Conservation (phyloP, 768 basidiomycete genomes). For the Auricularia cornea region DNA sequence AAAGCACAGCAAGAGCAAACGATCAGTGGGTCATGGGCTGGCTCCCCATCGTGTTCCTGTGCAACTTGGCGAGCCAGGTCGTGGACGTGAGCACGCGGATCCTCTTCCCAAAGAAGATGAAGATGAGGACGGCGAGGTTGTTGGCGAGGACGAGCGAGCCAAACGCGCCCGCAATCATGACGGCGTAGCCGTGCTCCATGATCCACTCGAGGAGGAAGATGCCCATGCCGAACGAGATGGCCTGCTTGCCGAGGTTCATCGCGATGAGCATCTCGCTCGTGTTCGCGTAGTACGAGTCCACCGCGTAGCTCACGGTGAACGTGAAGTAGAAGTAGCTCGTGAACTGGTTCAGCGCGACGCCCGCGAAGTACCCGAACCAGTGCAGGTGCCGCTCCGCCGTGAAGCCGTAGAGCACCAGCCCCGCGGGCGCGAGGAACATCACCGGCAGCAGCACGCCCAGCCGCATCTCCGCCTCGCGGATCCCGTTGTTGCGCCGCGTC, state of each 20-base stretch:
- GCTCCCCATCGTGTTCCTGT: not conserved
- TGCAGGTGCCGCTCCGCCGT: slow-evolving; percentile 4
- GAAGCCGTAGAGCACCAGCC: slow-evolving; percentile 2
- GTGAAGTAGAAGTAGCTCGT: slow-evolving; percentile 6
- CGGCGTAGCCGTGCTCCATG: slow-evolving; percentile 6
- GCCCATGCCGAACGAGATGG: slow-evolving; percentile 7
- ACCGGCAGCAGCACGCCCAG: slow-evolving; percentile 5
- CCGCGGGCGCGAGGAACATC: slow-evolving; percentile 4
- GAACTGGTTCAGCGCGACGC: slow-evolving; percentile 5
- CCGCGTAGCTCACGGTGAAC: slow-evolving; percentile 4
- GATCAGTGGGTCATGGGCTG: not conserved
- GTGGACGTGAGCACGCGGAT: slow-evolving; percentile 2
- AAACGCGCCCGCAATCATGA: slow-evolving; percentile 7
- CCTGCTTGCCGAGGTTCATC: slow-evolving; percentile 8
- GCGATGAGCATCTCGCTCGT: slow-evolving; percentile 4
- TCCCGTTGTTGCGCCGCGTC: slow-evolving; percentile 3
- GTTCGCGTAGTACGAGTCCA: slow-evolving; percentile 6
- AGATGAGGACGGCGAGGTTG: slow-evolving; percentile 5
- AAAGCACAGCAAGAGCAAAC: not conserved
- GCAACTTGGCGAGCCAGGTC: not conserved
- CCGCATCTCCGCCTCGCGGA: slow-evolving; percentile 6
- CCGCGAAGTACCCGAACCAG: slow-evolving; percentile 5
- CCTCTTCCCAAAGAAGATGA: slow-evolving; percentile 6
- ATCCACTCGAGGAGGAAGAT: slow-evolving; percentile 8
- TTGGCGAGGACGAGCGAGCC: slow-evolving; percentile 2